phyloP scores from a whole-genome alignment of 2,329 filamentous ascomycete genomes.

The Sordariomycetes sp. region DNA sequence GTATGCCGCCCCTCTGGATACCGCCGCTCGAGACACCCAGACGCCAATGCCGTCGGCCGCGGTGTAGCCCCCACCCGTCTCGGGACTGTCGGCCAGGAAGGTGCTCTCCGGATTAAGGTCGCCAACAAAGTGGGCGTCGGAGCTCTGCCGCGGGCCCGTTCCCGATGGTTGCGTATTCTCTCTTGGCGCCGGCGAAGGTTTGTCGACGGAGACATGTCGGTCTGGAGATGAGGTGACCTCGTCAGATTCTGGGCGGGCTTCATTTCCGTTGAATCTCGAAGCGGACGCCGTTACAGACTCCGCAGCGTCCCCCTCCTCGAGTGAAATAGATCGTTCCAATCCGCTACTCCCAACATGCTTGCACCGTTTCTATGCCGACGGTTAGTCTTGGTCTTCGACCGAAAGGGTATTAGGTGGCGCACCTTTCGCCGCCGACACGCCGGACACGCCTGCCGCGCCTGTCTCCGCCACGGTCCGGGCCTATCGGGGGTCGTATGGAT shows the following conservation, averaged over 20 bases:
- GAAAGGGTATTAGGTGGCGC: background rate
- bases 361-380: slow-evolving; percentile 9
- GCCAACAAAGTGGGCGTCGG: slow-evolving; percentile 9
- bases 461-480: slow-evolving; percentile 7
- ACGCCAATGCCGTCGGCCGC: slow-evolving; percentile 8
- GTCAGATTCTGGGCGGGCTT: too few species aligned
- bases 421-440: slow-evolving; percentile 10
- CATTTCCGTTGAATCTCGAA: too few species aligned
- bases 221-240: too few species aligned
- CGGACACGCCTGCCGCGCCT: slow-evolving; percentile 8
- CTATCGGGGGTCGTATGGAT: slow-evolving; percentile 8
- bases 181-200: background rate
- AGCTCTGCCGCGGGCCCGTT: slow-evolving; percentile 1
- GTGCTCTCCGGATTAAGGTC: slow-evolving; percentile 11
- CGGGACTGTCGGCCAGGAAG: slow-evolving; percentile 8
- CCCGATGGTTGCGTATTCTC: background rate
- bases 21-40: slow-evolving; percentile 7
- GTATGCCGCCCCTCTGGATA: background rate
- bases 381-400: too few species aligned
- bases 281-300: too few species aligned
- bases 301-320: background rate
- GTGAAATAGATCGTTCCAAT: background rate
- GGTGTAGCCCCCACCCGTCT: slow-evolving; percentile 6
- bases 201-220: background rate
- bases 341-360: slow-evolving; percentile 5